Evolutionary conservation across 2,329 filamentous ascomycete species (phyloP), one percentile per base, ranked within the genome.

Genomic region (Cladobotryum protrusum): DNA sequence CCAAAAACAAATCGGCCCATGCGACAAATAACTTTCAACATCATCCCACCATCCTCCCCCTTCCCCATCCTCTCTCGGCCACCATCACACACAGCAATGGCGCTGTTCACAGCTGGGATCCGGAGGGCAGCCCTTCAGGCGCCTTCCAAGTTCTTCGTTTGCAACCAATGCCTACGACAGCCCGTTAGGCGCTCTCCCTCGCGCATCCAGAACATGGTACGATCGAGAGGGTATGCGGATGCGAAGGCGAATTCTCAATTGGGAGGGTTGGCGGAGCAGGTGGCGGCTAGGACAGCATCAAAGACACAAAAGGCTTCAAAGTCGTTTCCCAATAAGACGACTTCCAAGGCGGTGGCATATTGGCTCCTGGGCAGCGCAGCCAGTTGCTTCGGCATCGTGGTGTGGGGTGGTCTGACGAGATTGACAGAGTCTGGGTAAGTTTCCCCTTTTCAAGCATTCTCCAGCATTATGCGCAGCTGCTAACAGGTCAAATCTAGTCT

Each of bases 381-480:
- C 40, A 95, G 89, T 66, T 93, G 97, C 47, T 99, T 97, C 70
- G 93, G 93, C 53, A 96, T 99, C 61, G 91, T 99, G 46, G 82
- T 99, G 41, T 95, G 95, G 68, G 93, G 93, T 51, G 93, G 93
- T 5, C 76, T 99, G 59, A 99, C 93, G 29, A 79, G 93, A 52
- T 76, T 99, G 59, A 99, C 93, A 4, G 93, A 99, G 72, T 99
- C 93, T 58, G 93, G 90, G 90, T 95, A 79, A 57, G 74, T 15
- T 43, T 24, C 8, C 7, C 12, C 15, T 40, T 19, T 3, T 17
- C 15, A 14, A 5, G 11, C 11, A 17, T 15, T 34, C 15, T 14
- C 11, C 24, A 13, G 7, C n/a, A 19, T 33, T 18, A 46, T 39
- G 14, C 17, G 9, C 17, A 24, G 7, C 1, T 29, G 9, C 50